Percentiles rank a stretch among this genome's conserved stretches.
These are phyloP conservation scores for Malus orientalis DNA, from an alignment of 306 rosid species.

Conservation along the genomic window DNA sequence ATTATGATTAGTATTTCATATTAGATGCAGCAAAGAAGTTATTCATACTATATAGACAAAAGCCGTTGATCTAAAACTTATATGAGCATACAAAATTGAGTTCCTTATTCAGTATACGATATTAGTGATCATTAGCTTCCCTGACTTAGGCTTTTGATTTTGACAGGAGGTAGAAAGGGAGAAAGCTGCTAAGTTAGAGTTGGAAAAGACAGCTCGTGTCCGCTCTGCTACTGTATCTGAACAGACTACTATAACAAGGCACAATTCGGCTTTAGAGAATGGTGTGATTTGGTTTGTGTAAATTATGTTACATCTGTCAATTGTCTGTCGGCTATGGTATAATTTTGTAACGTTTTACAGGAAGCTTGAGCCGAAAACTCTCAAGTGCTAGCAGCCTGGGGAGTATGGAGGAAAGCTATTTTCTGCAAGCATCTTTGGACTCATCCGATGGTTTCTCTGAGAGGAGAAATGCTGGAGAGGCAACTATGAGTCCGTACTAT, in stretches of 20 bases:
- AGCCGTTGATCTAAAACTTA: neutral
- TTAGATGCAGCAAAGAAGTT: neutral
- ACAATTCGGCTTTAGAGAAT: constrained; percentile 63
- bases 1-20: neutral
- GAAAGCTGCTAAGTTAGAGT: constrained; percentile 78
- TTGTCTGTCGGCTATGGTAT: constrained; percentile 14
- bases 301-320: constrained; percentile 9
- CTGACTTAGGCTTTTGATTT: constrained; percentile 24
- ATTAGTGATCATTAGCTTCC: constrained; percentile 8
- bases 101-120: neutral
- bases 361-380: constrained; percentile 64
- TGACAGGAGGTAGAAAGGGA: constrained; percentile 86
- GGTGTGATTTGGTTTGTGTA: constrained; percentile 38
- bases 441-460: constrained; percentile 66
- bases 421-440: constrained; percentile 91
- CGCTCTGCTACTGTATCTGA: constrained; percentile 46
- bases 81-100: constrained; percentile 1
- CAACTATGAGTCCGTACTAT: constrained; percentile 75
- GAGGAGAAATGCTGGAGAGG: constrained; percentile 65
- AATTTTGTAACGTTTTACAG: constrained; percentile 29
- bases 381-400: constrained; percentile 92
- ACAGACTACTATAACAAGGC: constrained; percentile 46
- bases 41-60: neutral
- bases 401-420: constrained; percentile 93
- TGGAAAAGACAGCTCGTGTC: constrained; percentile 64